Percentiles rank a stretch among this genome's conserved stretches.
These are phyloP conservation scores for Penicillium coprophilum DNA, from an alignment of 495 filamentous ascomycete genomes.

Conservation along the genomic window DNA sequence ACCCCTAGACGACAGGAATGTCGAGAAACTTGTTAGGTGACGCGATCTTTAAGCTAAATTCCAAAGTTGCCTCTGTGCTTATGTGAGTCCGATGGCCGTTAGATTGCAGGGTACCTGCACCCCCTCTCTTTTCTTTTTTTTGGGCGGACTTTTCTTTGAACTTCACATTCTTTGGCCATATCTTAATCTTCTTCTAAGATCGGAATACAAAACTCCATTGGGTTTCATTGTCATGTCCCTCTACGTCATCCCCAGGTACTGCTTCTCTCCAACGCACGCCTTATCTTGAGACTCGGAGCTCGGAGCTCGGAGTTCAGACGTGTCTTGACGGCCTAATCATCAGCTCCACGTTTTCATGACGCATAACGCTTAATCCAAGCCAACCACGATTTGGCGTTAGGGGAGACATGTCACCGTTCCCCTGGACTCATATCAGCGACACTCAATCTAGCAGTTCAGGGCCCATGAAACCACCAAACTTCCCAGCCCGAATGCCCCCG, in stretches of 20 bases:
- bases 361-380: neutral
- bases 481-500: neutral
- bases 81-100: neutral
- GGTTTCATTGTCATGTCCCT: neutral
- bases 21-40: neutral
- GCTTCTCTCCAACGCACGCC: no score
- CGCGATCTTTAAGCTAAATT: neutral
- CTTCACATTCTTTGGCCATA: no score
- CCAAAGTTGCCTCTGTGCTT: neutral
- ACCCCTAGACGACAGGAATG: neutral
- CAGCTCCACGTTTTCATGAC: neutral
- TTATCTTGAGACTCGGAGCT: conserved; percentile 1
- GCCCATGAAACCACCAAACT: neutral
- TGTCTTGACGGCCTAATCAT: neutral
- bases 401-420: neutral
- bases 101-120: neutral
- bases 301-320: conserved; percentile 7
- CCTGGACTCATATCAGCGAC: neutral
- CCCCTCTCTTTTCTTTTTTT: neutral
- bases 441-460: neutral
- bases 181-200: no score
- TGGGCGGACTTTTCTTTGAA: neutral
- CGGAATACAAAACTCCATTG: no score
- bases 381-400: neutral
- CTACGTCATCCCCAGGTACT: no score